Conservation (phyloP, 2,329 filamentous ascomycete species). For the Cercospora citrullina region DNA sequence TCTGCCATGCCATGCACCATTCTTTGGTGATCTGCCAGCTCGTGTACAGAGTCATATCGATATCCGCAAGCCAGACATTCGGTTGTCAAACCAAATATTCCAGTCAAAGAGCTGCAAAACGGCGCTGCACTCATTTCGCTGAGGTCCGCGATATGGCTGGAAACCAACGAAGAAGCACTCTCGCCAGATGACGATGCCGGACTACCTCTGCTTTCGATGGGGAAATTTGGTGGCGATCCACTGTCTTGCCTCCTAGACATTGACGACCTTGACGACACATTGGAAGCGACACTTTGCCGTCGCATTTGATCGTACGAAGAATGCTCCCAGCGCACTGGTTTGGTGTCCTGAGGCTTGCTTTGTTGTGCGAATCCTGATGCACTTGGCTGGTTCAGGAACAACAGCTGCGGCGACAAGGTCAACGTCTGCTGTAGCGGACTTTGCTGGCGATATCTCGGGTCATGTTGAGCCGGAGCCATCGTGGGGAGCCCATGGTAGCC, state of each 20-base stretch:
- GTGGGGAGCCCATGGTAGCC: not conserved
- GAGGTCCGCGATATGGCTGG: conserved; percentile 8
- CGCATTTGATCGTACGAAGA: conserved; percentile 8
- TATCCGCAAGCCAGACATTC: conserved; percentile 30
- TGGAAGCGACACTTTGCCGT: conserved; percentile 15
- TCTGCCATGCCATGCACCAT: conserved; percentile 27
- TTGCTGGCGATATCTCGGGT: not conserved
- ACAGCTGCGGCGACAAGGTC: conserved; percentile 17
- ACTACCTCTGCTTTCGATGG: conserved; percentile 10
- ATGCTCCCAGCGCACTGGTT: conserved; percentile 9
- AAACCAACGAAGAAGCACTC: conserved; percentile 10
- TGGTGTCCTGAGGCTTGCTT: not conserved
- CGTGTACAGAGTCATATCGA: conserved; percentile 28
- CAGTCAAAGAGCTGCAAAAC: conserved; percentile 16
- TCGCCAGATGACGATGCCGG: conserved; percentile 19
- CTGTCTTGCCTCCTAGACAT: conserved; percentile 7
- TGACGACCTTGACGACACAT: conserved; percentile 13
- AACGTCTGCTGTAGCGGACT: conserved; percentile 5
- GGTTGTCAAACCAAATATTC: conserved; percentile 15
- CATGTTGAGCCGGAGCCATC: not conserved
- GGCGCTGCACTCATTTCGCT: conserved; percentile 22
- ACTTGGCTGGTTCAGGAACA: conserved; percentile 4
- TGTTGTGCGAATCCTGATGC: not conserved
- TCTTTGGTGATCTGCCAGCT: conserved; percentile 29
- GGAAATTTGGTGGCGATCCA: conserved; percentile 15